phyloP scores from a whole-genome alignment of 169 alveolate species.

The Plasmodium inui region DNA sequence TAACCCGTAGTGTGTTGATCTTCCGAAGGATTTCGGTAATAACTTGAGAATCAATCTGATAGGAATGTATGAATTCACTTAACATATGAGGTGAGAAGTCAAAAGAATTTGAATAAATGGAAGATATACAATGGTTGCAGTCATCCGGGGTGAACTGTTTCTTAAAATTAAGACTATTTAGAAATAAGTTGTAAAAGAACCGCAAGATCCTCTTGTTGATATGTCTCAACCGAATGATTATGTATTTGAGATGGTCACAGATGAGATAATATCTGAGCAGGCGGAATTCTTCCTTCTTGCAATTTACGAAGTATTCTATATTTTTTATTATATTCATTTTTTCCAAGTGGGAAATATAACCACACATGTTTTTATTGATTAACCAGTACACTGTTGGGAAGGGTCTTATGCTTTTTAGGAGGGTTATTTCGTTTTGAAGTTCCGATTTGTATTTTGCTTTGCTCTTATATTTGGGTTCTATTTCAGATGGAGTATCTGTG shows the following conservation, averaged over 20 bases:
- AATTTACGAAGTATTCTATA: slow-evolving; percentile 74
- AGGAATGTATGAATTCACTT: not conserved
- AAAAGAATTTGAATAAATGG: slow-evolving; percentile 11
- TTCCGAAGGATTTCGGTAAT: slow-evolving; percentile 75
- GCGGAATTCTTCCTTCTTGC: slow-evolving; percentile 25
- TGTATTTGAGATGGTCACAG: slow-evolving; percentile 70
- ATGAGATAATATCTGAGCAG: slow-evolving; percentile 48
- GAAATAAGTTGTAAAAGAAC: slow-evolving; percentile 40
- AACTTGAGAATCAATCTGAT: slow-evolving; percentile 1
- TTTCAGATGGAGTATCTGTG: not conserved
- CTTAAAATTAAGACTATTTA: slow-evolving; percentile 29
- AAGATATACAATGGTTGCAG: not conserved
- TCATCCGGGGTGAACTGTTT: not conserved
- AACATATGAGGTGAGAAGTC: slow-evolving; percentile 10
- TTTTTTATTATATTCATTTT: slow-evolving; percentile 78
- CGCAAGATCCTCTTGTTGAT: slow-evolving; percentile 27
- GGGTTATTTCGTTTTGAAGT: slow-evolving; percentile 37
- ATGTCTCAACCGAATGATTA: slow-evolving; percentile 46
- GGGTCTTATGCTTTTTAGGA: slow-evolving; percentile 77
- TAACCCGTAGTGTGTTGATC: slow-evolving; percentile 78
- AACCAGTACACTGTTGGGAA: slow-evolving; percentile 86
- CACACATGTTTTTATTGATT: slow-evolving; percentile 75
- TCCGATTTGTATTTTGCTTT: not conserved
- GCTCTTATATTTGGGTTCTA: not conserved
- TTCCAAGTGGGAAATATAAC: slow-evolving; percentile 83